Evolutionary conservation across 2,329 filamentous ascomycete species (phyloP).

Genomic region (Colletotrichum cordylinicola): DNA sequence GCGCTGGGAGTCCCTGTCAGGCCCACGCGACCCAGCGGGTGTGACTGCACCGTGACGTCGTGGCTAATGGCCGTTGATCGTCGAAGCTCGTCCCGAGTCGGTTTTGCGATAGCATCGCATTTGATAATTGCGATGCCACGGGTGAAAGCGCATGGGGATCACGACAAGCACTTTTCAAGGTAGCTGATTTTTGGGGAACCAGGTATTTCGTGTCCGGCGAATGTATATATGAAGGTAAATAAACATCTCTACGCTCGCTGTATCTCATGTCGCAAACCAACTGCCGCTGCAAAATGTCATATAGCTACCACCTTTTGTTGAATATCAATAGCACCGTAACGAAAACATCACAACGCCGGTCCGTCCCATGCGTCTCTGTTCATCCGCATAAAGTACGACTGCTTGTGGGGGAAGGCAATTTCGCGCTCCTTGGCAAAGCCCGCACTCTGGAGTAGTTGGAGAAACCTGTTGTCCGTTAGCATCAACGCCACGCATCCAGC

Average conservation of each 20-base stretch:
- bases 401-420: constrained; percentile 89
- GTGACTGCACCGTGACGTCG: constrained; percentile 13
- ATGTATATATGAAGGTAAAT: background rate
- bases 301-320: background rate
- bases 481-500: fast-evolving
- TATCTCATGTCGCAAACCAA: background rate
- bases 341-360: constrained; percentile 57
- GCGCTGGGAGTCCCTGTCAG: background rate
- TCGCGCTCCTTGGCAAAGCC: constrained; percentile 91
- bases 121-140: background rate
- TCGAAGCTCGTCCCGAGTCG: background rate
- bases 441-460: constrained; percentile 69
- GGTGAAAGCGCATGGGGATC: background rate
- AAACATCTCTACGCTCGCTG: background rate
- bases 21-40: background rate
- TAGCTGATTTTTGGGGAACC: background rate
- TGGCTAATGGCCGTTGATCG: background rate
- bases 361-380: constrained; percentile 81
- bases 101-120: background rate
- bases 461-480: constrained; percentile 31
- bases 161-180: background rate
- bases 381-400: constrained; percentile 84
- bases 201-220: background rate
- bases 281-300: background rate
- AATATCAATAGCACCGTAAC: background rate